Conservation (phyloP, 768 basidiomycete species). For the Calocera cornea region DNA sequence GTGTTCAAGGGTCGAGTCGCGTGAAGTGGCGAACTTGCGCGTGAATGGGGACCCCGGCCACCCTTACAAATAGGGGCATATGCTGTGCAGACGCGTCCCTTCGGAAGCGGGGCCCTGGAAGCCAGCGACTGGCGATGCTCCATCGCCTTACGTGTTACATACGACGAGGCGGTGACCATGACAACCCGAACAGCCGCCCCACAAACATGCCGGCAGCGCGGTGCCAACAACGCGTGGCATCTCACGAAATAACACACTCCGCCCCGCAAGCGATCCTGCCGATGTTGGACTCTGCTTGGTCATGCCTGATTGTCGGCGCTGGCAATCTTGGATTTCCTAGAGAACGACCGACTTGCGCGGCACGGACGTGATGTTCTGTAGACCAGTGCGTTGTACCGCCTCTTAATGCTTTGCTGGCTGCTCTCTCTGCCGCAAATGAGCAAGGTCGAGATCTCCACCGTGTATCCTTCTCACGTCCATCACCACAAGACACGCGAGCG, state of each 20-base stretch:
- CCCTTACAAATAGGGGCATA: background rate
- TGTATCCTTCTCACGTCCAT: background rate
- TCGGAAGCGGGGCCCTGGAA: background rate
- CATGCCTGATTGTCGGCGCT: too few species aligned
- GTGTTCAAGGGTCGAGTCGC: background rate
- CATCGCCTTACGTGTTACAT: background rate
- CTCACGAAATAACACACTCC: background rate
- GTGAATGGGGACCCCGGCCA: background rate
- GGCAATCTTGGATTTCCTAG: too few species aligned
- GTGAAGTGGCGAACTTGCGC: background rate
- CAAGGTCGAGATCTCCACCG: background rate
- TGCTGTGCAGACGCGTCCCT: background rate
- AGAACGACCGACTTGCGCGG: background rate
- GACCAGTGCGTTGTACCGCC: background rate
- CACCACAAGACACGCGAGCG: background rate
- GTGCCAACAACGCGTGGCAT: background rate
- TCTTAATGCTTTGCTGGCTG: background rate
- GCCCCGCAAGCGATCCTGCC: background rate
- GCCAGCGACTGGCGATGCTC: background rate
- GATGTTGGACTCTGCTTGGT: too few species aligned
- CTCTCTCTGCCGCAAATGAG: background rate
- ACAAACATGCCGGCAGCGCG: background rate
- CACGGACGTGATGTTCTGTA: background rate
- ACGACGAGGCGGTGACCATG: constrained; percentile 1
- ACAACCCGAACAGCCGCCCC: background rate